Evolutionary conservation across 2,329 filamentous ascomycete genomes (phyloP).

Genomic region (Fonsecaea erecta): DNA sequence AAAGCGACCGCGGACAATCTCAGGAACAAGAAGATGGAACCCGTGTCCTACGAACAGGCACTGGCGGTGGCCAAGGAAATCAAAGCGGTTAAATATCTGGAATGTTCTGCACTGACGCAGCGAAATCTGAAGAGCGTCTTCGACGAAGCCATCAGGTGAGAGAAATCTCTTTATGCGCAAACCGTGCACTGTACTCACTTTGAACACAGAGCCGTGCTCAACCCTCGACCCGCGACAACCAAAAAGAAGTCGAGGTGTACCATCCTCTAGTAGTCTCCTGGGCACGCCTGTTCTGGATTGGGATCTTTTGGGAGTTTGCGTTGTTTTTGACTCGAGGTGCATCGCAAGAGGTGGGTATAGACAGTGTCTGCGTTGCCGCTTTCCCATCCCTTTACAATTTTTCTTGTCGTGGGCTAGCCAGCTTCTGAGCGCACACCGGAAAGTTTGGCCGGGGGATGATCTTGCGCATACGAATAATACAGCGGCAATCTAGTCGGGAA

Average conservation of each 20-base stretch:
- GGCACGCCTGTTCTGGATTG: conserved; percentile 7
- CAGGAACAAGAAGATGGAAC: conserved; percentile 90
- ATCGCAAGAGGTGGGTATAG: conserved; percentile 33
- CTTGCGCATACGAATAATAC: conserved; percentile 28
- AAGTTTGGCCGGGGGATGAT: conserved; percentile 4
- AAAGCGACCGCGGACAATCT: conserved; percentile 78
- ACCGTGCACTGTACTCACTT: conserved; percentile 15
- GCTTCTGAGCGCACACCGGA: conserved; percentile 3
- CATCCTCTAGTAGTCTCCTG: conserved; percentile 45
- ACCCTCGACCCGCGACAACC: conserved; percentile 51
- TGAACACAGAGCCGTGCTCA: conserved; percentile 52
- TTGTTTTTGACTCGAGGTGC: conserved; percentile 12
- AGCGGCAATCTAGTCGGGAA: conserved; percentile 25
- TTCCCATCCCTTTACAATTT: conserved; percentile 13
- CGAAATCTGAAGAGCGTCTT: conserved; percentile 98
- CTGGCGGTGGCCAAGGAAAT: conserved; percentile 90
- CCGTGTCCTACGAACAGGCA: conserved; percentile 94
- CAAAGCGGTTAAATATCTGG: conserved; percentile 93
- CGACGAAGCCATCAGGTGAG: conserved; percentile 95
- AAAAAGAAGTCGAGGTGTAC: conserved; percentile 52
- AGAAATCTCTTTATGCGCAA: conserved; percentile 27
- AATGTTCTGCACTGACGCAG: conserved; percentile 96
- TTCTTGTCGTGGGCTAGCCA: conserved; percentile 5
- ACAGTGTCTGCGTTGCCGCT: conserved; percentile 28
- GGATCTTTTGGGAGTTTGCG: conserved; percentile 4